These are phyloP conservation scores for Hypericum androsaemum DNA, from an alignment of 345 rosid species.

Conservation along the genomic window DNA sequence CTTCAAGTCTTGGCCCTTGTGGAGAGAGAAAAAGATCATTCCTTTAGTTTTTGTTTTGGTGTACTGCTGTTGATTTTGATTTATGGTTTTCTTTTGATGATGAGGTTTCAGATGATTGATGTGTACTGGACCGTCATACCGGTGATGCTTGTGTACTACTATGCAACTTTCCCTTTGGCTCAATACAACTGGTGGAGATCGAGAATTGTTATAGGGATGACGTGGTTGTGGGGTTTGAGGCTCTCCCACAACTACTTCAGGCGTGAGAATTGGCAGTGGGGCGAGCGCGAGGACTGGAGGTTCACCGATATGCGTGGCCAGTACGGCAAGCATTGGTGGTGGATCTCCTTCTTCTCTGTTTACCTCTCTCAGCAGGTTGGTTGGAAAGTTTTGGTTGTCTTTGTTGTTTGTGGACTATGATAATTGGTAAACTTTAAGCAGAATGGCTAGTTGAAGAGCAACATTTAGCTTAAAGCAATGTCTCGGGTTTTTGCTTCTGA, in stretches of 20 bases:
- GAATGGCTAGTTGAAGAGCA: conserved; percentile 35
- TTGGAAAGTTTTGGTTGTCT: neutral
- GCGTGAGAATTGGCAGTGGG: conserved; percentile 97
- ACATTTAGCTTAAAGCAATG: conserved; percentile 12
- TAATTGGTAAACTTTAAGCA: too few relatives aligned
- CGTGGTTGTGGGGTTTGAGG: conserved; percentile 82
- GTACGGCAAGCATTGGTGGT: conserved; percentile 89
- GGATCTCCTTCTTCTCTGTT: conserved; percentile 84
- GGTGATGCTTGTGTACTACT: conserved; percentile 67
- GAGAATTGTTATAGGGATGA: conserved; percentile 38
- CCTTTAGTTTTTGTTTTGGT: neutral
- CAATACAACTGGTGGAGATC: conserved; percentile 61
- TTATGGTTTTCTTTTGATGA: neutral
- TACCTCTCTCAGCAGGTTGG: conserved; percentile 83
- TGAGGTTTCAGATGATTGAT: conserved; percentile 64
- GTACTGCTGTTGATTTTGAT: conserved; percentile 1
- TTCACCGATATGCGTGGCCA: conserved; percentile 69
- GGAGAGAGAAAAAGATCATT: too few relatives aligned
- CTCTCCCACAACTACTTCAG: conserved; percentile 80
- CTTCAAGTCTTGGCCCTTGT: too few relatives aligned
- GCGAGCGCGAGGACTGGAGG: conserved; percentile 96
- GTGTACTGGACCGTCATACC: conserved; percentile 94
- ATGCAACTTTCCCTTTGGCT: conserved; percentile 57
- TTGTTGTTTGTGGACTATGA: neutral
- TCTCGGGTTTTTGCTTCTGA: neutral